phyloP scores from a whole-genome alignment of 202 grass and related monocot genomes.

The Cymbopogon flexuosus region DNA sequence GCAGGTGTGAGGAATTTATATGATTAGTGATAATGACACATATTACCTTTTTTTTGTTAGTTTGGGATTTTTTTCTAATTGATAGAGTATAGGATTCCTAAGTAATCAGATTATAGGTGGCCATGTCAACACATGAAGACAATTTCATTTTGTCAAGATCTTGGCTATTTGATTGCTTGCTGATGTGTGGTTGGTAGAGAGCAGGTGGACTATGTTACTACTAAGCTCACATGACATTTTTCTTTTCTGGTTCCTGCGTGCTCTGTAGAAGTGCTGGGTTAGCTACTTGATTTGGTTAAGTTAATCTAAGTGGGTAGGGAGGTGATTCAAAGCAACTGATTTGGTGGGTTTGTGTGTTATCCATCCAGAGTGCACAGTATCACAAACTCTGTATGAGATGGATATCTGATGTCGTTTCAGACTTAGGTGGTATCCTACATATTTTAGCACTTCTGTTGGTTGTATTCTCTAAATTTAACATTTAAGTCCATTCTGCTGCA shows the following conservation, averaged over 20 bases:
- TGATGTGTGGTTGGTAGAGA: slow-evolving; percentile 31
- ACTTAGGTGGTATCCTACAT: not conserved
- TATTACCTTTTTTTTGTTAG: not conserved
- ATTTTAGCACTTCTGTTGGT: slow-evolving; percentile 15
- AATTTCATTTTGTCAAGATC: slow-evolving; percentile 17
- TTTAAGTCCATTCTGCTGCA: slow-evolving; percentile 13
- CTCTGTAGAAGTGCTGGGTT: slow-evolving; percentile 13
- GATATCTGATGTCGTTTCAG: not conserved
- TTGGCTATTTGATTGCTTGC: slow-evolving; percentile 24
- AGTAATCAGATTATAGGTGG: slow-evolving; percentile 1
- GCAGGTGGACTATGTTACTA: slow-evolving; percentile 24
- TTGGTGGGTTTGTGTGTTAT: too few relatives aligned
- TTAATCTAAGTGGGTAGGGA: not conserved
- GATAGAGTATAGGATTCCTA: not conserved
- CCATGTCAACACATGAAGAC: slow-evolving; percentile 18
- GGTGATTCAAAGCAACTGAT: not conserved
- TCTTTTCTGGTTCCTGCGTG: not conserved
- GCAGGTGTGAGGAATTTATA: not conserved
- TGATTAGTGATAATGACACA: not conserved
- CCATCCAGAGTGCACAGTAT: not conserved
- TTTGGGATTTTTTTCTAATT: not conserved
- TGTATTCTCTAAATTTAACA: not conserved
- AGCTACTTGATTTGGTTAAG: not conserved
- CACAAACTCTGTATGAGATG: not conserved
- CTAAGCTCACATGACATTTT: not conserved